These are phyloP conservation scores for Arthrobotrys sinensis DNA, from an alignment of 2,329 filamentous ascomycete species.

Conservation along the genomic window DNA sequence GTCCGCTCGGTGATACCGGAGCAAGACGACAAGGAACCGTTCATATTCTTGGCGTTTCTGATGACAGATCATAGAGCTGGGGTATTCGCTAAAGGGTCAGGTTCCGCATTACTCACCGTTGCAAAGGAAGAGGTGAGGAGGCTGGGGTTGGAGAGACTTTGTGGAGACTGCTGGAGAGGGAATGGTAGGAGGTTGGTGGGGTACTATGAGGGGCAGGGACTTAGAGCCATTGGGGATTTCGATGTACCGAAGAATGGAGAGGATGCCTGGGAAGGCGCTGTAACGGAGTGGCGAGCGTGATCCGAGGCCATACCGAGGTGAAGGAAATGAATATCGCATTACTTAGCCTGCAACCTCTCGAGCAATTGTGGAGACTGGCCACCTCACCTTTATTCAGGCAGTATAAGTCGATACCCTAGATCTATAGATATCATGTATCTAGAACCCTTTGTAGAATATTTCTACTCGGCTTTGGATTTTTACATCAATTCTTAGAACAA, in stretches of 20 bases:
- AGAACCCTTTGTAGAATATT: no score
- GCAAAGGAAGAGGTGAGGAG: slow-evolving; percentile 37
- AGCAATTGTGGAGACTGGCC: no score
- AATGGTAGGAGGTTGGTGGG: slow-evolving; percentile 34
- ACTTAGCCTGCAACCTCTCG: background rate
- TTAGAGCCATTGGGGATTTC: slow-evolving; percentile 35
- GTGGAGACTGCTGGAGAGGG: slow-evolving; percentile 45
- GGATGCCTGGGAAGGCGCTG: slow-evolving; percentile 26
- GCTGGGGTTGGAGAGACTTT: slow-evolving; percentile 30
- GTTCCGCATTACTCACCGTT: slow-evolving; percentile 21
- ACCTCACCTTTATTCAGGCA: no score
- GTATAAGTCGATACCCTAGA: no score
- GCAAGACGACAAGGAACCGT: slow-evolving; percentile 44
- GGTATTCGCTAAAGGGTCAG: slow-evolving; percentile 30
- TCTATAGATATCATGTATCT: no score
- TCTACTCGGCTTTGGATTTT: no score
- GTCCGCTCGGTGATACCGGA: slow-evolving; percentile 37
- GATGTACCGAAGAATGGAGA: slow-evolving; percentile 21
- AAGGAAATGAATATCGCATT: background rate
- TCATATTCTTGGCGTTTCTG: slow-evolving; percentile 21
- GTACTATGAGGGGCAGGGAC: slow-evolving; percentile 46
- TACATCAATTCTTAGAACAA: no score
- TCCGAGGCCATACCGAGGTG: background rate
- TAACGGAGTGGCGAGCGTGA: slow-evolving; percentile 27
- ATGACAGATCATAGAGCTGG: slow-evolving; percentile 41